A percentile compares a stretch with the other conserved stretches of the same genome.
These are phyloP conservation scores for Helotiales sp. DNA, from an alignment of 2,329 filamentous ascomycete species.

Conservation along the genomic window DNA sequence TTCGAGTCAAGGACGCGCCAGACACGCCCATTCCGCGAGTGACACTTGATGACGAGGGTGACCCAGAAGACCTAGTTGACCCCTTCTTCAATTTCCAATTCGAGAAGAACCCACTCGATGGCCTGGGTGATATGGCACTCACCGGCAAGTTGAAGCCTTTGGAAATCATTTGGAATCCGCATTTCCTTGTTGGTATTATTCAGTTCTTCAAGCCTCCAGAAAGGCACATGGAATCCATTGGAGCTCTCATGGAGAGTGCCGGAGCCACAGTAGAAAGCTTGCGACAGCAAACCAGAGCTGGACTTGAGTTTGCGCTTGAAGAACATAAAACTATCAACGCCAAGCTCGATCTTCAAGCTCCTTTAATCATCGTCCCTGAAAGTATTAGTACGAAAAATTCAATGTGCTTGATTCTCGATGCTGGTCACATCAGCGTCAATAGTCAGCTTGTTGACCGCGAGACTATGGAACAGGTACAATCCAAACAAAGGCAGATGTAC, in stretches of 20 bases:
- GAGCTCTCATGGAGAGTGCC: conserved; percentile 90
- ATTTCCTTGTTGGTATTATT: conserved; percentile 84
- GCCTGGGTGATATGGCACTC: conserved; percentile 85
- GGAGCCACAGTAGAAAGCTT: conserved; percentile 94
- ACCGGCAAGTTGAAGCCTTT: conserved; percentile 91
- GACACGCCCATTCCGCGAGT: conserved; percentile 42
- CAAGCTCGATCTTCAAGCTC: conserved; percentile 91
- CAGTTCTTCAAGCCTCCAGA: conserved; percentile 97
- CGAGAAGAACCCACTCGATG: conserved; percentile 93
- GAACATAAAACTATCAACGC: conserved; percentile 99
- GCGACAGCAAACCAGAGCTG: conserved; percentile 91
- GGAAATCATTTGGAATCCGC: conserved; percentile 97
- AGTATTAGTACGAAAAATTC: conserved; percentile 80
- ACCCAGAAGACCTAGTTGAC: conserved; percentile 52
- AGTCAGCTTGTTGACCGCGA: conserved; percentile 91
- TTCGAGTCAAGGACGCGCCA: conserved; percentile 88
- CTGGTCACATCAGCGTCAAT: conserved; percentile 90
- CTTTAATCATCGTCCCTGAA: conserved; percentile 93
- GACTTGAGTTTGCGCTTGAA: conserved; percentile 91
- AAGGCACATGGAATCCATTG: conserved; percentile 97
- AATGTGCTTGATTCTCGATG: conserved; percentile 91
- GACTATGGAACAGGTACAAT: conserved; percentile 86
- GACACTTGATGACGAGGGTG: conserved; percentile 39
- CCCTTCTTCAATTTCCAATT: conserved; percentile 91
- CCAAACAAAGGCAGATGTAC: conserved; percentile 84